phyloP scores from a whole-genome alignment of 1,284 basidiomycete species.

The Sphagnurus paluster region DNA sequence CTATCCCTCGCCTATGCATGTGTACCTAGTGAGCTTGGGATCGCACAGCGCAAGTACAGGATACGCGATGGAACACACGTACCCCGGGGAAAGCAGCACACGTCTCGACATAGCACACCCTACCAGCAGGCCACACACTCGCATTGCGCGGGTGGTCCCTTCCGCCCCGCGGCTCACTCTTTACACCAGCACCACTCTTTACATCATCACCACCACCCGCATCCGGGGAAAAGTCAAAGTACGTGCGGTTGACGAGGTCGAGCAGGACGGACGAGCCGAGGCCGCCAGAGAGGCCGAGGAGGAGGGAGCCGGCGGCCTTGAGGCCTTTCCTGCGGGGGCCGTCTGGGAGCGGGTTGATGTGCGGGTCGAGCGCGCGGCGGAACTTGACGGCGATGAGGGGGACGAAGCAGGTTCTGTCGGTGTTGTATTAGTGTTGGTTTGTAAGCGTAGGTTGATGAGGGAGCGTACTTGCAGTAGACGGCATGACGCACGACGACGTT shows the following conservation, averaged over 20 bases:
- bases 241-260: slow-evolving; percentile 66
- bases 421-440: neutral
- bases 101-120: slow-evolving; percentile 70
- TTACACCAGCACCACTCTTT: no score
- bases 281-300: slow-evolving; percentile 73
- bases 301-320: slow-evolving; percentile 65
- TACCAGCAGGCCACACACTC: slow-evolving; percentile 60
- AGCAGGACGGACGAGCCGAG: slow-evolving; percentile 70
- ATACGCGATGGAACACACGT: slow-evolving; percentile 26
- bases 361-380: slow-evolving; percentile 62
- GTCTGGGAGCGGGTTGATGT: slow-evolving; percentile 54
- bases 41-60: no score
- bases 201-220: no score
- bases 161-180: slow-evolving; percentile 50
- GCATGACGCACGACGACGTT: slow-evolving; percentile 75
- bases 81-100: slow-evolving; percentile 63
- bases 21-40: no score
- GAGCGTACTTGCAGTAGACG: slow-evolving; percentile 79
- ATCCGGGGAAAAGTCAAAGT: slow-evolving; percentile 56
- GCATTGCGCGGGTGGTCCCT: slow-evolving; percentile 65
- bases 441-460: slow-evolving; percentile 2
- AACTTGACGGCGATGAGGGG: slow-evolving; percentile 64
- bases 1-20: slow-evolving; percentile 58
- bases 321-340: slow-evolving; percentile 50
- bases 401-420: slow-evolving; percentile 67